phyloP scores from a whole-genome alignment of 208 protist genomes.

The Leishmania gerbilli region DNA sequence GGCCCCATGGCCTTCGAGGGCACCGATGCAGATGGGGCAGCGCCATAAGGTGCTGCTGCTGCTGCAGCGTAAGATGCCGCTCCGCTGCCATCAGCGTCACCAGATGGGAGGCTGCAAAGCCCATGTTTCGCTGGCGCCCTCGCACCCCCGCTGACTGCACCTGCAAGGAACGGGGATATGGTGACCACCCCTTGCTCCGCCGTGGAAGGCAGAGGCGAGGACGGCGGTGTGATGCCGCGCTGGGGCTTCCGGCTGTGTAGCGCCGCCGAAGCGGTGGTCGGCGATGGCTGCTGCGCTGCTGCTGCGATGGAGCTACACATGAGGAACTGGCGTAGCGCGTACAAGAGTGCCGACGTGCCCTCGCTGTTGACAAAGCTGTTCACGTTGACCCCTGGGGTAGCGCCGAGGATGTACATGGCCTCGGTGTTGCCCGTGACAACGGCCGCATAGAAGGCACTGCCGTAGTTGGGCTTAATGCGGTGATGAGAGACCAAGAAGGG shows the following conservation, averaged over 20 bases:
- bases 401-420: constrained; percentile 26
- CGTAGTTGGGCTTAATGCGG: constrained; percentile 47
- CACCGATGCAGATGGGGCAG: background rate
- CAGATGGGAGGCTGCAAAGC: background rate
- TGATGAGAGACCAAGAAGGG: constrained; percentile 24
- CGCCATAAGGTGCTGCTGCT: background rate
- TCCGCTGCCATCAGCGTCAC: background rate
- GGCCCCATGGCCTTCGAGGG: background rate
- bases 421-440: constrained; percentile 29
- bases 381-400: constrained; percentile 26
- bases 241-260: background rate
- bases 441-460: constrained; percentile 36
- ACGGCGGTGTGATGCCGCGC: background rate
- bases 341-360: constrained; percentile 37
- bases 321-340: constrained; percentile 36
- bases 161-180: constrained; percentile 6
- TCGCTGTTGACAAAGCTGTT: constrained; percentile 44
- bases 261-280: background rate
- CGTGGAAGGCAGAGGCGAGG: background rate
- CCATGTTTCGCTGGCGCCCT: background rate
- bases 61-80: background rate
- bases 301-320: background rate
- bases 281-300: background rate
- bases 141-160: background rate
- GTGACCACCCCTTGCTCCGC: background rate